These are phyloP conservation scores for Spongiforma sp. DNA, from an alignment of 1,284 basidiomycete species.

Conservation along the genomic window DNA sequence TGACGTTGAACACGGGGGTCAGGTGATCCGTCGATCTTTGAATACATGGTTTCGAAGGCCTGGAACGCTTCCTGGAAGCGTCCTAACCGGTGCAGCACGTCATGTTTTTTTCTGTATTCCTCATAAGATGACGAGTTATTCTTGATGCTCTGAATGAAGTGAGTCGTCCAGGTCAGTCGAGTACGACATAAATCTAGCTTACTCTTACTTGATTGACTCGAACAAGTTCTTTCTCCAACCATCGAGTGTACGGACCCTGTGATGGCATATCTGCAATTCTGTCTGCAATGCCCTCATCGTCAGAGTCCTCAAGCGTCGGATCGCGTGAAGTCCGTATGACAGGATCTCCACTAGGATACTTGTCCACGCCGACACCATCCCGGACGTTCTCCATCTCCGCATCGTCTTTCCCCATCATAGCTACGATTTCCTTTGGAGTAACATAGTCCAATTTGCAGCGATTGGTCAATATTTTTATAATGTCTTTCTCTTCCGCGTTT, in stretches of 20 bases:
- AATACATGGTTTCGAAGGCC: conserved; percentile 6
- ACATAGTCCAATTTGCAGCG: conserved; percentile 36
- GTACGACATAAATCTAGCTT: background rate
- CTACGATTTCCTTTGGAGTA: conserved; percentile 30
- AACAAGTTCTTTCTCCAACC: conserved; percentile 7
- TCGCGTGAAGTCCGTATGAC: no score
- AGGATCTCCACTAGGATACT: background rate
- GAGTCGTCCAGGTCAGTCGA: background rate
- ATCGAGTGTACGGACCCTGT: no score
- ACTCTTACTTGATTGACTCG: conserved; percentile 15
- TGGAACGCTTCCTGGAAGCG: background rate
- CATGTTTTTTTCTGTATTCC: conserved; percentile 14
- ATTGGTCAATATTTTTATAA: conserved; percentile 28
- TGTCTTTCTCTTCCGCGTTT: conserved; percentile 22
- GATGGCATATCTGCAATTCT: no score
- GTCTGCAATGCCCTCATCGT: background rate
- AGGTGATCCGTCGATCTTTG: conserved; percentile 3
- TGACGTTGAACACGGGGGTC: conserved; percentile 2
- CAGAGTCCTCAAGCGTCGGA: no score
- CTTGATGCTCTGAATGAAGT: conserved; percentile 4
- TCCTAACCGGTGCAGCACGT: background rate
- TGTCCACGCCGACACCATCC: background rate
- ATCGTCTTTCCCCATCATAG: conserved; percentile 30
- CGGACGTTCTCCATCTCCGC: conserved; percentile 1
- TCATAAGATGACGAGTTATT: conserved; percentile 2